Evolutionary conservation across 139 green algal genomes (phyloP).

Genomic region (Coccomyxa sp.): DNA sequence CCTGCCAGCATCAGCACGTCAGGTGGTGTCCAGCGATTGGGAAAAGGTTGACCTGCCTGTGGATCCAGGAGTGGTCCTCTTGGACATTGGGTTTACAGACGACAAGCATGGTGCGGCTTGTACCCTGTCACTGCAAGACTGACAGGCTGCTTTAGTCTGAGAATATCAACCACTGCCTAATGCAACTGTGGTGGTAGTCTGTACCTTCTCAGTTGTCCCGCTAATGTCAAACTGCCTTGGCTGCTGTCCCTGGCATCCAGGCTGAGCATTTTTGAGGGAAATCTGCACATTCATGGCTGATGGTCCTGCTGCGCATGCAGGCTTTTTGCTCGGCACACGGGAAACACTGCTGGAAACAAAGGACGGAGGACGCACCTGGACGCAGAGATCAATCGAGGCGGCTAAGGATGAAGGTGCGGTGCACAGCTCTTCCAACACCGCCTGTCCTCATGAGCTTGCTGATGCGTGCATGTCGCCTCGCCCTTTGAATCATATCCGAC

Average conservation of each 20-base stretch:
- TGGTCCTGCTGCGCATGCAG: conserved; percentile 39
- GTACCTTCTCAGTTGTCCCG: too few relatives aligned
- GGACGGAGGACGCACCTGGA: conserved; percentile 94
- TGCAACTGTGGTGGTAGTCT: too few relatives aligned
- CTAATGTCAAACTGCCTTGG: too few relatives aligned
- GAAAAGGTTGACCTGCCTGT: conserved; percentile 73
- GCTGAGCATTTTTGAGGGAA: too few relatives aligned
- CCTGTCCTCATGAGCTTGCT: neutral
- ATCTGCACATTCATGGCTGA: too few relatives aligned
- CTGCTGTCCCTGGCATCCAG: too few relatives aligned
- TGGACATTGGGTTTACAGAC: conserved; percentile 92
- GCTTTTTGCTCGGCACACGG: conserved; percentile 93
- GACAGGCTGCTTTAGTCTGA: too few relatives aligned
- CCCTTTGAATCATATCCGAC: too few relatives aligned
- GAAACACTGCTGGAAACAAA: conserved; percentile 97
- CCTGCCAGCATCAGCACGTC: neutral
- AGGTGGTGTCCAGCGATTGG: conserved; percentile 4
- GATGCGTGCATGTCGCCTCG: too few relatives aligned
- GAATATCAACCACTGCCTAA: too few relatives aligned
- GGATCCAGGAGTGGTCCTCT: conserved; percentile 87
- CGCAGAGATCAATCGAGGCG: conserved; percentile 54
- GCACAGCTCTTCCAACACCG: conserved; percentile 60
- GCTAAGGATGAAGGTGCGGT: conserved; percentile 60
- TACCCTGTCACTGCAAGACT: neutral
- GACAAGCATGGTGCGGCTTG: neutral